Evolutionary conservation across 257 asterid genomes (phyloP), one percentile per base, ranked within the genome.

Genomic region (Jacaranda copaia): DNA sequence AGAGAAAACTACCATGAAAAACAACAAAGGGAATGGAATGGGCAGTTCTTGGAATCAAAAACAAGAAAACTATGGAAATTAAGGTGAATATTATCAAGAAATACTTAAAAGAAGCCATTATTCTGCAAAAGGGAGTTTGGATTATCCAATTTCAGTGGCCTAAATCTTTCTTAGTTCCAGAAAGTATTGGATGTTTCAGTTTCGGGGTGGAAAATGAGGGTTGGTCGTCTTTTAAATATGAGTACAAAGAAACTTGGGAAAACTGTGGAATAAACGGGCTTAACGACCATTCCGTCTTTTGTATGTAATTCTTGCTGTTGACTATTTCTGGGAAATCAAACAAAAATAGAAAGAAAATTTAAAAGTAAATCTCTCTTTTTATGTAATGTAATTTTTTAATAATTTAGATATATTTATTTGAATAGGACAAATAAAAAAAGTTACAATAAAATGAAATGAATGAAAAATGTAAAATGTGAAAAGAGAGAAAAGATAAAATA

Each of bases 21-120:
- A 93, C 97, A 64, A 87, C 95, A 55, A 93, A 93, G 59, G 98
- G 98, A 18, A 88, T 76, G 53, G 91, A 87, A 68, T 42, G 58
- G 18, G 87, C 73, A 72, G 82, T 71, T 78, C 72, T 83, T 80
- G 93, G 83, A 63, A 81, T 61, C 70, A 80, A 75, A 79, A 68
- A 66, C 72, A 88, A 40, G 10, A 79, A 61, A 46, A 73, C 3
- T 66, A 69, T 14, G 70, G 79, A 36, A 20, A 75, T 12, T 51
- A 76, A n/a, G 12, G 49, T 42, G 65, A 73, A 36, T 12, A 65
- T 10, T 15, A 53, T 66, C 68, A 80, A 70, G 57, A 80, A 77
- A 77, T 60, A 32, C 46, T 78, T 62, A 15, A 39, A 73, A 66
- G 71, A 68, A 13, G 78, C 81, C 88, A 85, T 85, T 16, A 2